phyloP scores from a whole-genome alignment of 1,139 yeast species.

The Debaryomyces sp. region DNA sequence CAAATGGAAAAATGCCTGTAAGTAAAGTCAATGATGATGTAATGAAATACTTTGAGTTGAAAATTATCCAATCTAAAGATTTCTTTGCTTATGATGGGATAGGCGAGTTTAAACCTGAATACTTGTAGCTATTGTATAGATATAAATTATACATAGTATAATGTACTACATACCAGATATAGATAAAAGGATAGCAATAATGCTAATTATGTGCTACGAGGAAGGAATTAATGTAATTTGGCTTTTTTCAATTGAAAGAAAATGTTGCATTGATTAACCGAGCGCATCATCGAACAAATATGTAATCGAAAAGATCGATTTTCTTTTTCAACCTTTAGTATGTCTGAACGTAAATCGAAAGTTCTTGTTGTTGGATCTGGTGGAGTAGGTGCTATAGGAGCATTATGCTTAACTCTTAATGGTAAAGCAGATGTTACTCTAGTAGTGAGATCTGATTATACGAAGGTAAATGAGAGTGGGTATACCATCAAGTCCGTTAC shows the following conservation, averaged over 20 bases:
- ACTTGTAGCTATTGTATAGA: neutral
- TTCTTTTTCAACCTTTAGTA: neutral
- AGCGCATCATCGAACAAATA: neutral
- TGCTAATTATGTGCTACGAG: neutral
- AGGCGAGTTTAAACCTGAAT: slow-evolving; percentile 20
- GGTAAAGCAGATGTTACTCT: slow-evolving; percentile 57
- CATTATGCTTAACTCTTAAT: slow-evolving; percentile 53
- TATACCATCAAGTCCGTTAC: slow-evolving; percentile 61
- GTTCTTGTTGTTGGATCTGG: slow-evolving; percentile 48
- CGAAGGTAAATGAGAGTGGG: slow-evolving; percentile 52
- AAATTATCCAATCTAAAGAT: slow-evolving; percentile 38
- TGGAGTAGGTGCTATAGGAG: slow-evolving; percentile 72
- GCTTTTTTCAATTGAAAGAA: no score
- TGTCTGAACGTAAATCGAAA: slow-evolving; percentile 13
- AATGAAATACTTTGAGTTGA: slow-evolving; percentile 46
- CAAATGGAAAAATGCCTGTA: slow-evolving; percentile 11
- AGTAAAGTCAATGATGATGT: slow-evolving; percentile 41
- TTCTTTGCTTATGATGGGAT: slow-evolving; percentile 28
- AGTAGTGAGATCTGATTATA: slow-evolving; percentile 69
- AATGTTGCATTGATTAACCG: no score
- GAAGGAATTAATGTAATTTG: no score
- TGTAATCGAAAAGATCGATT: neutral
- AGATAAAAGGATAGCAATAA: neutral
- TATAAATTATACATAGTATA: neutral
- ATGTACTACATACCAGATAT: neutral